These are phyloP conservation scores for Diaporthe longicolla DNA, from an alignment of 2,329 filamentous ascomycete genomes.

Conservation along the genomic window DNA sequence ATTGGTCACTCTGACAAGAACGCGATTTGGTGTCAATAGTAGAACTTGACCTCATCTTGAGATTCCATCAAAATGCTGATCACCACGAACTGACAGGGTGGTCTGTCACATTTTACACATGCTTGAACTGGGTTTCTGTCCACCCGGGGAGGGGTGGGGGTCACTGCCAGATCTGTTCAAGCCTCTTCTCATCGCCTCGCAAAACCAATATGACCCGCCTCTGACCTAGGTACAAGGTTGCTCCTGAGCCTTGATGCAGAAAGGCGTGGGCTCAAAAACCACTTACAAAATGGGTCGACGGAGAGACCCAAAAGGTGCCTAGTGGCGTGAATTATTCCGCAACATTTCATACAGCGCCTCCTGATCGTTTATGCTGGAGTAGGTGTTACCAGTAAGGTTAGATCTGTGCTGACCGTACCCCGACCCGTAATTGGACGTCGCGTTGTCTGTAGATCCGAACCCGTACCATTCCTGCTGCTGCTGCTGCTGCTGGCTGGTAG, in stretches of 20 bases:
- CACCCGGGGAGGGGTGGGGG: neutral
- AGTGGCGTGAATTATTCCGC: constrained; percentile 37
- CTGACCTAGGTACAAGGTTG: neutral
- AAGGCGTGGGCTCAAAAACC: neutral
- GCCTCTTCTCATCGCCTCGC: neutral
- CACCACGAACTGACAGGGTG: neutral
- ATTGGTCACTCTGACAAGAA: neutral
- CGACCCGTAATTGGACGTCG: constrained; percentile 45
- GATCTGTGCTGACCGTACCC: constrained; percentile 45
- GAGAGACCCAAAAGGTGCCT: neutral
- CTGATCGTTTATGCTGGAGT: constrained; percentile 47
- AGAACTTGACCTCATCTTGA: neutral
- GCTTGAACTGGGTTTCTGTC: neutral
- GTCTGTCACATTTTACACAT: neutral
- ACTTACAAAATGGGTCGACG: neutral
- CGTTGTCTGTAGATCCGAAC: constrained; percentile 48
- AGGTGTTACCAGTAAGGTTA: constrained; percentile 46
- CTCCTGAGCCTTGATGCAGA: neutral
- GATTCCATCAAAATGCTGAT: neutral
- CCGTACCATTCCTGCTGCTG: constrained; percentile 54
- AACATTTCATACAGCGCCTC: constrained; percentile 49
- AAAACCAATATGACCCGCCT: neutral
- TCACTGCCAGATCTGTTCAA: neutral
- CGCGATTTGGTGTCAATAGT: neutral
- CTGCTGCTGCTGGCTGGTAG: constrained; percentile 41